Conservation (phyloP, 1,284 basidiomycete species). For the Bjerkandera adusta region DNA sequence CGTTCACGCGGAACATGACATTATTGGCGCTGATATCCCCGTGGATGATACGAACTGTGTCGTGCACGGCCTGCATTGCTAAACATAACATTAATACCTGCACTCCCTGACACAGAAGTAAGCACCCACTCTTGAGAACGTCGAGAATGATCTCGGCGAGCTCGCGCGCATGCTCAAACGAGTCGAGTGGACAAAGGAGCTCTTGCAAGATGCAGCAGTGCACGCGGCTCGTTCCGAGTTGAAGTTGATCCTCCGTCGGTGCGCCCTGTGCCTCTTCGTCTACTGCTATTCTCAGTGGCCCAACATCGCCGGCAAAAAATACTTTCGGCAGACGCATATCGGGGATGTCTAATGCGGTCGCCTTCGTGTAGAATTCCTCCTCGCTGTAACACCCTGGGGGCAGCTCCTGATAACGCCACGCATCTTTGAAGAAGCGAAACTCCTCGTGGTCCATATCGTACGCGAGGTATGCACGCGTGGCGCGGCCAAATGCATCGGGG, state of each 20-base stretch:
- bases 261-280: not conserved
- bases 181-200: constrained; percentile 2
- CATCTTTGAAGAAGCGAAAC: not conserved
- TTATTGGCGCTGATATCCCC: not conserved
- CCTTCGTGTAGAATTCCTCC: not conserved
- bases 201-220: constrained; percentile 8
- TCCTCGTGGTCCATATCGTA: not conserved
- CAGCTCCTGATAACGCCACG: not conserved
- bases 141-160: not conserved
- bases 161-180: not conserved
- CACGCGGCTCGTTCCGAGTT: not conserved
- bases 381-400: not conserved
- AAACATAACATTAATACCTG: not conserved
- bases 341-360: not conserved
- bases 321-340: not conserved
- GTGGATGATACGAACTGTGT: not conserved
- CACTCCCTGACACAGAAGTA: too few species aligned
- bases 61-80: not conserved
- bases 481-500: not conserved
- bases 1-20: not conserved
- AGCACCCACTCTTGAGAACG: constrained; percentile 1
- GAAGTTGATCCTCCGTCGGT: not conserved
- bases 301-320: not conserved
- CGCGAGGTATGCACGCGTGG: not conserved
- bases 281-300: not conserved